Evolutionary conservation across 768 basidiomycete species (phyloP).

Genomic region (Cystoderma amianthinum): DNA sequence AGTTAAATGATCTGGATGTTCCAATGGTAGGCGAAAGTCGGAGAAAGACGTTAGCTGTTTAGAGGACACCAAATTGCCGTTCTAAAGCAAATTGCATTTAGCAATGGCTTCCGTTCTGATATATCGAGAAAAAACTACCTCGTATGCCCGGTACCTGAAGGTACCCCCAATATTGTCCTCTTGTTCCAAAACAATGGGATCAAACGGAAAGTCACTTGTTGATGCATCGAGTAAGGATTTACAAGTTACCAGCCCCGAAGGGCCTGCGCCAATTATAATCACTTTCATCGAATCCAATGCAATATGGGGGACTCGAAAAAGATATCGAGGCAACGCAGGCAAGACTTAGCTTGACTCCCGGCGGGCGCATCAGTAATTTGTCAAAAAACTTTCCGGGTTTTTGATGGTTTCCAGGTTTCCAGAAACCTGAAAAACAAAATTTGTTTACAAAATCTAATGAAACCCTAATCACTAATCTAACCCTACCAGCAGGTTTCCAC

Average conservation of each 20-base stretch:
- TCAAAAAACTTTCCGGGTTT: too few species aligned
- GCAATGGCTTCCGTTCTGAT: not conserved
- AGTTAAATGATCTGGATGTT: conserved; percentile 40
- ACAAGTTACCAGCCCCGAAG: conserved; percentile 40
- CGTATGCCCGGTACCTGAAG: conserved; percentile 41
- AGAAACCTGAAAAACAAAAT: too few species aligned
- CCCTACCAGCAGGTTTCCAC: too few species aligned
- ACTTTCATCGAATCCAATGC: conserved; percentile 20
- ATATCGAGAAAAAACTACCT: conserved; percentile 16
- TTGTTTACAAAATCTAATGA: too few species aligned
- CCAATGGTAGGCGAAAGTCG: conserved; percentile 45
- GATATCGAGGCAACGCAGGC: too few species aligned
- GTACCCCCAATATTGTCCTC: conserved; percentile 47
- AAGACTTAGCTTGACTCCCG: too few species aligned
- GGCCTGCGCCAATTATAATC: conserved; percentile 37
- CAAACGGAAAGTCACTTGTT: conserved; percentile 30
- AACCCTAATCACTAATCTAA: too few species aligned
- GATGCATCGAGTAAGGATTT: conserved; percentile 39
- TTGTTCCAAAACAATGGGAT: conserved; percentile 41
- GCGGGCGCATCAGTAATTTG: too few species aligned
- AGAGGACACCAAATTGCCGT: conserved; percentile 44
- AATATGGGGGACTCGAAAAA: too few species aligned
- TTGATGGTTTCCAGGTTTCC: too few species aligned
- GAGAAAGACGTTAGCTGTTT: conserved; percentile 57
- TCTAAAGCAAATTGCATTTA: conserved; percentile 17